A percentile compares a stretch with the other conserved stretches of the same genome.
Conservation (phyloP, 257 asterid species). For the Salvia miltiorrhiza region DNA sequence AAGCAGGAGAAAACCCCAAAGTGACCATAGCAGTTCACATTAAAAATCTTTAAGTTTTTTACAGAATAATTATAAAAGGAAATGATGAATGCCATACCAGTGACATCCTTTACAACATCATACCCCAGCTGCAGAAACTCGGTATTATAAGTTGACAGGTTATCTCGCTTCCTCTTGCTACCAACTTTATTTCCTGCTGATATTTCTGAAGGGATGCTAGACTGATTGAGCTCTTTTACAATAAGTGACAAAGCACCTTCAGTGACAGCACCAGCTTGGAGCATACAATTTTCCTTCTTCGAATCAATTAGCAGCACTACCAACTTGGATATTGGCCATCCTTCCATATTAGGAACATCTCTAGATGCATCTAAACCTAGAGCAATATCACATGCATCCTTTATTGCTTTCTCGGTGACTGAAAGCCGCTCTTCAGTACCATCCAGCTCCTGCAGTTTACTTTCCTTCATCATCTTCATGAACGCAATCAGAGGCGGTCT, state of each 20-base stretch:
- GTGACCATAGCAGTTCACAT: neutral
- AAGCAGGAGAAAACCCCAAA: constrained; percentile 1
- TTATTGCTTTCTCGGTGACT: constrained; percentile 54
- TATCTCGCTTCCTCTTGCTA: constrained; percentile 38
- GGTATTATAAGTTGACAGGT: constrained; percentile 17
- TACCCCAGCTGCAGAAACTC: constrained; percentile 41
- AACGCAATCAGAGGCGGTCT: constrained; percentile 48
- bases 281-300: constrained; percentile 42
- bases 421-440: constrained; percentile 40
- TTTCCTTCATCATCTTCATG: constrained; percentile 34
- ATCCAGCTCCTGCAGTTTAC: constrained; percentile 7
- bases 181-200: constrained; percentile 12
- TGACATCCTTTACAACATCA: constrained; percentile 45
- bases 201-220: constrained; percentile 18
- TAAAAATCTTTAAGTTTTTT: neutral
- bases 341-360: constrained; percentile 36
- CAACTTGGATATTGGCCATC: constrained; percentile 53
- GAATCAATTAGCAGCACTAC: constrained; percentile 61
- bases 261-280: constrained; percentile 37
- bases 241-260: constrained; percentile 60
- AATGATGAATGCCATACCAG: constrained; percentile 37
- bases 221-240: constrained; percentile 34
- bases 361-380: constrained; percentile 39
- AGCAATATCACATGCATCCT: constrained; percentile 60
- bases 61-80: neutral